phyloP scores from a whole-genome alignment of 208 protist genomes.

The Trichomonas vaginalis region DNA sequence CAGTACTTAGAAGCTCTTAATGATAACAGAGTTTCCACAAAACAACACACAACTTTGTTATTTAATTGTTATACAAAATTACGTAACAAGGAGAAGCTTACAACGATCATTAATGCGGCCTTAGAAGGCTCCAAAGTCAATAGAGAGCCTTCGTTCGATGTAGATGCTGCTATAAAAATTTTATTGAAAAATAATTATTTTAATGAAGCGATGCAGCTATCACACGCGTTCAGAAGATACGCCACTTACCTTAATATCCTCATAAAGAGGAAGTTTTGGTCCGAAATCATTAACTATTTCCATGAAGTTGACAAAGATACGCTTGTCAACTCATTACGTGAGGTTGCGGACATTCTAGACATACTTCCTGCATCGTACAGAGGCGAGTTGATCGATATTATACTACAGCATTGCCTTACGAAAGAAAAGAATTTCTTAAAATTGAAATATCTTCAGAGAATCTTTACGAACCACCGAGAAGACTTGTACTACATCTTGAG shows the following conservation, averaged over 20 bases:
- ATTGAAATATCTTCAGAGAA: too few relatives aligned
- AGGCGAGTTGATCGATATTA: too few relatives aligned
- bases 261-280: background rate
- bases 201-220: constrained; percentile 15
- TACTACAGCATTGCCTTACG: too few relatives aligned
- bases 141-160: background rate
- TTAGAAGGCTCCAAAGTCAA: background rate
- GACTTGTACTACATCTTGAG: too few relatives aligned
- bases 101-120: background rate
- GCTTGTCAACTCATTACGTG: background rate
- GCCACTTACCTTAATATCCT: constrained; percentile 20
- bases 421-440: too few relatives aligned
- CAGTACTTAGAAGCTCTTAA: constrained; percentile 13
- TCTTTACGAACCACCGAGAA: too few relatives aligned
- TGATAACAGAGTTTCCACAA: background rate
- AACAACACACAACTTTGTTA: constrained; percentile 21
- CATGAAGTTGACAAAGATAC: background rate
- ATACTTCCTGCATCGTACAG: background rate
- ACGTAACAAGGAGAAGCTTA: background rate
- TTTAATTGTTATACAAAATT: constrained; percentile 23
- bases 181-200: background rate
- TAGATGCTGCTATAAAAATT: constrained; percentile 23
- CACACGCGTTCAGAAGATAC: background rate
- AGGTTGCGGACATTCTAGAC: background rate
- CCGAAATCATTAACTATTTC: background rate